These are phyloP conservation scores for Candida incommunis DNA, from an alignment of 805 yeast genomes.

Conservation along the genomic window DNA sequence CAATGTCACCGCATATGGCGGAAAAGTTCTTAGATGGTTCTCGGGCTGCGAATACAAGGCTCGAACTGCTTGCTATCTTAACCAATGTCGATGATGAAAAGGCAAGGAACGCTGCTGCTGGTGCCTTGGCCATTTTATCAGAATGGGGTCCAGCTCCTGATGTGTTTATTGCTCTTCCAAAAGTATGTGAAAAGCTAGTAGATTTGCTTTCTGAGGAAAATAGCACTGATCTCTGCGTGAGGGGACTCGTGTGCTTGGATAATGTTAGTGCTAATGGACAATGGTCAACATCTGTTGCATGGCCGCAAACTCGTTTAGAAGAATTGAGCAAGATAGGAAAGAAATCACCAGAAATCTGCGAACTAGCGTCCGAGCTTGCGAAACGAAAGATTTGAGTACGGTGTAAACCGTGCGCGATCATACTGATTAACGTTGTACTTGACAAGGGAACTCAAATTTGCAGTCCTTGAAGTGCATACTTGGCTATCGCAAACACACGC, in stretches of 20 bases:
- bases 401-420: too few relatives aligned
- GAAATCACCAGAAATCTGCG: too few relatives aligned
- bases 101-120: constrained; percentile 25
- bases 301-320: constrained; percentile 9
- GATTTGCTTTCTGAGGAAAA: constrained; percentile 11
- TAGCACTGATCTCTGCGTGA: constrained; percentile 15
- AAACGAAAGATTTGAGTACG: too few relatives aligned
- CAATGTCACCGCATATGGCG: constrained; percentile 24
- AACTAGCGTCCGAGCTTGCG: too few relatives aligned
- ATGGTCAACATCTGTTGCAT: background rate
- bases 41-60: constrained; percentile 13
- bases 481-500: too few relatives aligned
- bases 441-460: too few relatives aligned
- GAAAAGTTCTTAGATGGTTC: constrained; percentile 22
- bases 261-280: constrained; percentile 6
- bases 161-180: constrained; percentile 13
- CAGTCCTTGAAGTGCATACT: too few relatives aligned
- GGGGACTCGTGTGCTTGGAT: constrained; percentile 16
- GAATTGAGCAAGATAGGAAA: constrained; percentile 8
- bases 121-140: constrained; percentile 25
- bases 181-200: constrained; percentile 13
- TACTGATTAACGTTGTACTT: too few relatives aligned
- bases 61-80: constrained; percentile 20
- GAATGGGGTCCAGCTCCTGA: constrained; percentile 23
- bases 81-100: constrained; percentile 19